Evolutionary conservation across 1,284 basidiomycete species (phyloP).

Genomic region (Apiotrichum montevideense): DNA sequence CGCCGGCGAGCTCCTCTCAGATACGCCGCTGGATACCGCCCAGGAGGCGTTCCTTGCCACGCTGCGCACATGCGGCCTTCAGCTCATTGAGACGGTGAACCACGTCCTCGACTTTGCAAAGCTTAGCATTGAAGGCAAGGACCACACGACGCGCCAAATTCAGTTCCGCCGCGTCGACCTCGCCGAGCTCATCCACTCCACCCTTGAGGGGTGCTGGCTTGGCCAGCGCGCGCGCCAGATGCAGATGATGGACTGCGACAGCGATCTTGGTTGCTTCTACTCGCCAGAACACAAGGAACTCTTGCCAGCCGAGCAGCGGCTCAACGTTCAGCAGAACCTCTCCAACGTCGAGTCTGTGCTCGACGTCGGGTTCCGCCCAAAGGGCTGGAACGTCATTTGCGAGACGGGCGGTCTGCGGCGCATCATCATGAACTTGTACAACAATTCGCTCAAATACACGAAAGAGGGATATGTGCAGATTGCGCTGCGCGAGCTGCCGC

Average conservation of each 20-base stretch:
- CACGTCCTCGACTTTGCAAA: conserved; percentile 97
- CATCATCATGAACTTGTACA: conserved; percentile 91
- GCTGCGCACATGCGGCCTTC: conserved; percentile 48
- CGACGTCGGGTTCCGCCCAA: conserved; percentile 54
- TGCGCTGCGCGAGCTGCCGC: conserved; percentile 66
- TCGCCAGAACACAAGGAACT: conserved; percentile 52
- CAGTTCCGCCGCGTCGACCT: conserved; percentile 69
- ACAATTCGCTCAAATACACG: conserved; percentile 91
- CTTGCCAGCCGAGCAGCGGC: conserved; percentile 52
- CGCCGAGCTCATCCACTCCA: conserved; percentile 86
- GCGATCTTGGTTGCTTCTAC: conserved; percentile 85
- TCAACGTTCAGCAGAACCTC: conserved; percentile 20
- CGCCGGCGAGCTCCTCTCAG: conserved; percentile 78
- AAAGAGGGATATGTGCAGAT: conserved; percentile 85
- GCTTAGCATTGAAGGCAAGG: conserved; percentile 78
- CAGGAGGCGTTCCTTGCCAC: conserved; percentile 76
- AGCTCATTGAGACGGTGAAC: conserved; percentile 63
- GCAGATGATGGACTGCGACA: conserved; percentile 50
- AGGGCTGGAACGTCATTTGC: conserved; percentile 84
- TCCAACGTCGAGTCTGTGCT: conserved; percentile 65
- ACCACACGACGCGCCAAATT: conserved; percentile 51
- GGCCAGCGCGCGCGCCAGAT: conserved; percentile 77
- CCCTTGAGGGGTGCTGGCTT: conserved; percentile 91
- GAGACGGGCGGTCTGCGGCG: conserved; percentile 89
- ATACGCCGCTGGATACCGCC: conserved; percentile 71